These are phyloP conservation scores for Perkinsus marinus DNA, from an alignment of 169 alveolate genomes.

Conservation along the genomic window DNA sequence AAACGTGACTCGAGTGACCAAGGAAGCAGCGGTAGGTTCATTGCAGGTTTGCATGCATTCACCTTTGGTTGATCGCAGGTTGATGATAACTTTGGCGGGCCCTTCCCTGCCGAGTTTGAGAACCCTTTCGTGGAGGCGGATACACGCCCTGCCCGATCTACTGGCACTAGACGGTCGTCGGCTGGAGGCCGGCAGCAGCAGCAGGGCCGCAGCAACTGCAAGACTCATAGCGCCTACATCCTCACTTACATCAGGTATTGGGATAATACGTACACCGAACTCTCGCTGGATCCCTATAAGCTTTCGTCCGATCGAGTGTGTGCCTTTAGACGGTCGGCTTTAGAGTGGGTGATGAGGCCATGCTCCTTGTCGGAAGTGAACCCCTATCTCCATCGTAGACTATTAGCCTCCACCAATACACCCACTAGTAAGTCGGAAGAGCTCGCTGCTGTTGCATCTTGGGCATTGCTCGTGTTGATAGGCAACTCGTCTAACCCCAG, in stretches of 20 bases:
- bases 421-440: background rate
- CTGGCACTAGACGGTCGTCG: slow-evolving; percentile 6
- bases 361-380: background rate
- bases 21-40: slow-evolving; percentile 52
- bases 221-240: slow-evolving; percentile 76
- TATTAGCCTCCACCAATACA: background rate
- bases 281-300: background rate
- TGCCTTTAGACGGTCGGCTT: background rate
- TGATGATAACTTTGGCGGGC: slow-evolving; percentile 61
- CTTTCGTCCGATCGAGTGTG: background rate
- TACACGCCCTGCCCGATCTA: background rate
- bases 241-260: slow-evolving; percentile 61
- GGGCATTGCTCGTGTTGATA: background rate
- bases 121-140: slow-evolving; percentile 32
- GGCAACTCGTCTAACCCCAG: background rate
- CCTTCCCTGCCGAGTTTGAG: slow-evolving; percentile 50
- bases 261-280: background rate
- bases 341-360: background rate
- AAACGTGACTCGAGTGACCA: slow-evolving; percentile 57
- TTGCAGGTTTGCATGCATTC: background rate
- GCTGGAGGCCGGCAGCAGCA: slow-evolving; percentile 15
- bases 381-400: background rate
- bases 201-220: slow-evolving; percentile 38
- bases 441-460: background rate
- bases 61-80: background rate